Evolutionary conservation across 2,329 filamentous ascomycete genomes (phyloP).

Genomic region (Fusarium fujikuroi): DNA sequence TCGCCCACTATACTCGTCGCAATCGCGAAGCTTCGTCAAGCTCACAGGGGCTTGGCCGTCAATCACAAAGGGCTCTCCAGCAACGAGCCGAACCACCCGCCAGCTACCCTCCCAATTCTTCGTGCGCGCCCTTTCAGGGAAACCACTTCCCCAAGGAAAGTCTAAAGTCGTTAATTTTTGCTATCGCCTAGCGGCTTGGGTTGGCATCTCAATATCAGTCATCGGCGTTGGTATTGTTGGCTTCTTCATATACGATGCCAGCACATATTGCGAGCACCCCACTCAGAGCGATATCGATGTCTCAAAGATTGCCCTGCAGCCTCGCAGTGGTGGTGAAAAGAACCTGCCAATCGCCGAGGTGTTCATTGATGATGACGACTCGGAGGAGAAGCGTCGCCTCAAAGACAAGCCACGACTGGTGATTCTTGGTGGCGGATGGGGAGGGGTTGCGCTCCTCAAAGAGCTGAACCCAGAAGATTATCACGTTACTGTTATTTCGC

Average conservation of each 20-base stretch:
- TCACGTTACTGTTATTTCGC: constrained; percentile 94
- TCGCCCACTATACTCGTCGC: constrained; percentile 20
- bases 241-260: constrained; percentile 95
- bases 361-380: constrained; percentile 89
- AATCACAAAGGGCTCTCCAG: constrained; percentile 16
- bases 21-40: constrained; percentile 38
- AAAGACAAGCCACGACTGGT: constrained; percentile 94
- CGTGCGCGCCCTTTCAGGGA: constrained; percentile 61
- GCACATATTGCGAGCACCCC: constrained; percentile 82
- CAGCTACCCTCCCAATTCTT: constrained; percentile 41
- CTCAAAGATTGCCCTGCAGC: constrained; percentile 84
- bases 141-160: constrained; percentile 60
- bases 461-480: constrained; percentile 90
- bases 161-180: constrained; percentile 66
- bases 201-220: constrained; percentile 79
- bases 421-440: constrained; percentile 94
- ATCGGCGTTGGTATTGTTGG: constrained; percentile 75
- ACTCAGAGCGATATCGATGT: constrained; percentile 79
- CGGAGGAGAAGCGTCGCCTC: constrained; percentile 71
- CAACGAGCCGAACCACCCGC: constrained; percentile 6
- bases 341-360: constrained; percentile 92
- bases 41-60: constrained; percentile 29
- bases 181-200: constrained; percentile 70
- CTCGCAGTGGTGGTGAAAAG: constrained; percentile 87
- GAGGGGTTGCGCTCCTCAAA: constrained; percentile 90